Evolutionary conservation across 2,329 filamentous ascomycete species (phyloP).

Genomic region (Dactylonectria macrodidyma): DNA sequence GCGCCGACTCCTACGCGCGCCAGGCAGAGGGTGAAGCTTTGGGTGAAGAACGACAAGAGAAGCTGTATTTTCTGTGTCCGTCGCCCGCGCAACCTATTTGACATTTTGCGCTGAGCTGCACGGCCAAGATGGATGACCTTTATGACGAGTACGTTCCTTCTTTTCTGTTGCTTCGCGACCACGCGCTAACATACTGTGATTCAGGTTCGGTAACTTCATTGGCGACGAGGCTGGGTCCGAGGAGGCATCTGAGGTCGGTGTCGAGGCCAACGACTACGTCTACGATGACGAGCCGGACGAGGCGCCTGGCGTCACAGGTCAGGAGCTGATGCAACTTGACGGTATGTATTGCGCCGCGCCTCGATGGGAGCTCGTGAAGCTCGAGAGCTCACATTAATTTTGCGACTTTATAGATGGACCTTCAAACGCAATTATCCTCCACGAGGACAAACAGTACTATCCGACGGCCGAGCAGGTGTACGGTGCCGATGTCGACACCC

Average conservation of each 20-base stretch:
- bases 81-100: constrained; percentile 35
- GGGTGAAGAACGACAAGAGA: constrained; percentile 40
- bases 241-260: constrained; percentile 84
- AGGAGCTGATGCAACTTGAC: constrained; percentile 95
- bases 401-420: constrained; percentile 73
- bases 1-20: constrained; percentile 39
- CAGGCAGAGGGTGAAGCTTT: constrained; percentile 38
- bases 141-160: constrained; percentile 83
- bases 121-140: constrained; percentile 85
- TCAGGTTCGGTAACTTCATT: constrained; percentile 97
- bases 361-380: constrained; percentile 14
- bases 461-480: constrained; percentile 98
- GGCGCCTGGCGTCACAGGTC: constrained; percentile 75
- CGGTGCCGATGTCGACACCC: constrained; percentile 91
- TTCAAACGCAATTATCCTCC: constrained; percentile 96
- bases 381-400: constrained; percentile 44
- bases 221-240: constrained; percentile 91
- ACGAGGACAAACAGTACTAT: constrained; percentile 99
- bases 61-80: constrained; percentile 38
- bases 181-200: constrained; percentile 39
- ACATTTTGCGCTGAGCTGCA: constrained; percentile 31
- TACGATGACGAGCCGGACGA: constrained; percentile 84
- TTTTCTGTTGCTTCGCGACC: constrained; percentile 14
- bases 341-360: constrained; percentile 61
- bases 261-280: constrained; percentile 82